These are phyloP conservation scores for Moniliella sp. DNA, from an alignment of 1,284 basidiomycete genomes.

Conservation along the genomic window DNA sequence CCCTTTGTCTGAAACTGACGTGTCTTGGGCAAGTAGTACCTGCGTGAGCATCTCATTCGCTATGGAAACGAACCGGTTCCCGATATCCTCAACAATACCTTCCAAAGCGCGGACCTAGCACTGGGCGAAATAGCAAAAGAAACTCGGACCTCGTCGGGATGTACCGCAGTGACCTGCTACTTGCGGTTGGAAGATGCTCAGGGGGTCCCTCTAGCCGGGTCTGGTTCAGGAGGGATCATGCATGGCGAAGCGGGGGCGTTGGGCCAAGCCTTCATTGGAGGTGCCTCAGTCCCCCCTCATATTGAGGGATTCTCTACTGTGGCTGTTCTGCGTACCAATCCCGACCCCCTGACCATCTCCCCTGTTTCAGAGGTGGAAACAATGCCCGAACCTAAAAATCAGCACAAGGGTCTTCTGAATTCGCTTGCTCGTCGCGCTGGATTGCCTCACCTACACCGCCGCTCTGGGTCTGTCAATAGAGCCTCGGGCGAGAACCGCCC, in stretches of 20 bases:
- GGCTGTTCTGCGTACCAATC: not conserved
- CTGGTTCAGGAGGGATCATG: constrained; percentile 1
- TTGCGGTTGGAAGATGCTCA: constrained; percentile 64
- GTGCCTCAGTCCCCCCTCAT: not conserved
- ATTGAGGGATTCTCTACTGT: not conserved
- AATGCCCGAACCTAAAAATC: not conserved
- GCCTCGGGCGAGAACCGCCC: not conserved
- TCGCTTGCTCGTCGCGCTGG: not conserved
- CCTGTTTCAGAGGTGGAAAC: not conserved
- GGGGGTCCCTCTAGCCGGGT: constrained; percentile 17
- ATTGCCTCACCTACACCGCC: not conserved
- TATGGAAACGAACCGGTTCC: constrained; percentile 48
- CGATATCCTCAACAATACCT: constrained; percentile 74
- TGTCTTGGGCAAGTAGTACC: too few species aligned
- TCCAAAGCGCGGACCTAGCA: constrained; percentile 65
- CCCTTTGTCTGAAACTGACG: constrained; percentile 1
- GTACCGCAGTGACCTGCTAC: constrained; percentile 91
- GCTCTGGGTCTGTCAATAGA: not conserved
- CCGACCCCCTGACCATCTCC: not conserved
- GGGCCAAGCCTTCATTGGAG: too few species aligned
- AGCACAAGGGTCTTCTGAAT: not conserved
- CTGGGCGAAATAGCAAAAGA: constrained; percentile 62
- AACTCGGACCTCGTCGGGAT: constrained; percentile 81
- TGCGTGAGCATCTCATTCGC: constrained; percentile 35
- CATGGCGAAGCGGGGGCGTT: not conserved